A percentile compares a stretch with the other conserved stretches of the same genome.
phyloP scores from a whole-genome alignment of 108 stramenopile genomes.

The Cyclostephanos tholiformis region DNA sequence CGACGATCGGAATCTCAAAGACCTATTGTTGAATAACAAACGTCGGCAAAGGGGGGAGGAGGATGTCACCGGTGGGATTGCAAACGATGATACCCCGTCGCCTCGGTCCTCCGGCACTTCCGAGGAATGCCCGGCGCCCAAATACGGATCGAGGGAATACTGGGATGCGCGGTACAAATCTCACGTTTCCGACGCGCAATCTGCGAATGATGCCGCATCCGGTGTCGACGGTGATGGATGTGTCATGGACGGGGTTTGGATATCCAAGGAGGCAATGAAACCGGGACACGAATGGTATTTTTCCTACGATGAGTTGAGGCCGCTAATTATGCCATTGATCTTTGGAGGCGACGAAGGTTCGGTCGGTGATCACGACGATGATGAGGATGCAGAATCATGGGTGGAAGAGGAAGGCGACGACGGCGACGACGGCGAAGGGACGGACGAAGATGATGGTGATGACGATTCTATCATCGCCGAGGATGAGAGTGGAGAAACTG shows the following conservation, averaged over 20 bases:
- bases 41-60: no score
- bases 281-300: conserved; percentile 86
- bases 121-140: conserved; percentile 29
- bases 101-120: no score
- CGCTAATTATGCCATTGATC: conserved; percentile 72
- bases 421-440: conserved; percentile 30
- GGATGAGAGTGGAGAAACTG: conserved; percentile 19
- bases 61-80: not conserved
- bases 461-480: conserved; percentile 16
- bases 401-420: conserved; percentile 46
- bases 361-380: conserved; percentile 15
- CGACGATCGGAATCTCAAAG: not conserved
- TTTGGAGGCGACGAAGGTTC: conserved; percentile 48
- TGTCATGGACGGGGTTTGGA: conserved; percentile 27
- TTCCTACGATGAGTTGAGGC: conserved; percentile 72
- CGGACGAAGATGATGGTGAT: conserved; percentile 37
- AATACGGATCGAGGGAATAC: conserved; percentile 73
- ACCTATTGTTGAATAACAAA: no score
- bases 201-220: not conserved
- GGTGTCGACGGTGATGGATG: conserved; percentile 9
- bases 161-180: conserved; percentile 75
- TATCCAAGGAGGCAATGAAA: conserved; percentile 48
- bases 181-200: not conserved
- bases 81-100: not conserved
- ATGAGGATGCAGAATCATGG: conserved; percentile 54